phyloP scores from a whole-genome alignment of 345 rosid genomes.

The Eucalyptus cloeziana region DNA sequence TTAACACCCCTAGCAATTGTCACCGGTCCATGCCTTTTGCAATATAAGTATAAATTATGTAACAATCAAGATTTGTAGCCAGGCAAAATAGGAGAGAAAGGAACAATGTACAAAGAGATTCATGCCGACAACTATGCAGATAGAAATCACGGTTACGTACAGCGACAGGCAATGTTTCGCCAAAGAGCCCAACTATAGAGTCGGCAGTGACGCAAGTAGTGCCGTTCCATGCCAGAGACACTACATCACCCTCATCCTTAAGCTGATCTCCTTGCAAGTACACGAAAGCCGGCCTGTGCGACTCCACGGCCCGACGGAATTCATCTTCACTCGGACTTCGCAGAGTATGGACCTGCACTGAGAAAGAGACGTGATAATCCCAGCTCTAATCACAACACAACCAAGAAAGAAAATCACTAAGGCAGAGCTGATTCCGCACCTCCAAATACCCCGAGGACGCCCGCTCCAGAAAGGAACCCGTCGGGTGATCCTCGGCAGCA shows the following conservation, averaged over 20 bases:
- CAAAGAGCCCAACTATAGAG: slow-evolving; percentile 16
- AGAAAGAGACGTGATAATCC: not conserved
- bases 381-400: not conserved
- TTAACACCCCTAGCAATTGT: not conserved
- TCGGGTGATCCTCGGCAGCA: not conserved
- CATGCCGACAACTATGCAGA: not conserved
- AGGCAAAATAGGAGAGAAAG: not conserved
- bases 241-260: slow-evolving; percentile 16
- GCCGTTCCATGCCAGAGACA: slow-evolving; percentile 2
- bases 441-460: slow-evolving; percentile 24
- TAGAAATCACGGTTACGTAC: not conserved
- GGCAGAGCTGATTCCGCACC: not conserved
- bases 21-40: not conserved
- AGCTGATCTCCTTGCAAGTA: slow-evolving; percentile 28
- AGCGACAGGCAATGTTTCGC: slow-evolving; percentile 8
- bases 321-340: slow-evolving; percentile 21
- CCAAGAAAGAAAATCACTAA: not conserved
- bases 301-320: slow-evolving; percentile 16
- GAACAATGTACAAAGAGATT: not conserved
- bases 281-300: slow-evolving; percentile 18
- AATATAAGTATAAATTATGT: not conserved
- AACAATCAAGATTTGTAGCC: not conserved
- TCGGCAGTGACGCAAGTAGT: slow-evolving; percentile 6
- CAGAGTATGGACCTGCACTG: slow-evolving; percentile 25
- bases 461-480: slow-evolving; percentile 18